A percentile compares a stretch with the other conserved stretches of the same genome.
These are phyloP conservation scores for Athelia psychrophila DNA, from an alignment of 1,284 basidiomycete genomes.

Conservation along the genomic window DNA sequence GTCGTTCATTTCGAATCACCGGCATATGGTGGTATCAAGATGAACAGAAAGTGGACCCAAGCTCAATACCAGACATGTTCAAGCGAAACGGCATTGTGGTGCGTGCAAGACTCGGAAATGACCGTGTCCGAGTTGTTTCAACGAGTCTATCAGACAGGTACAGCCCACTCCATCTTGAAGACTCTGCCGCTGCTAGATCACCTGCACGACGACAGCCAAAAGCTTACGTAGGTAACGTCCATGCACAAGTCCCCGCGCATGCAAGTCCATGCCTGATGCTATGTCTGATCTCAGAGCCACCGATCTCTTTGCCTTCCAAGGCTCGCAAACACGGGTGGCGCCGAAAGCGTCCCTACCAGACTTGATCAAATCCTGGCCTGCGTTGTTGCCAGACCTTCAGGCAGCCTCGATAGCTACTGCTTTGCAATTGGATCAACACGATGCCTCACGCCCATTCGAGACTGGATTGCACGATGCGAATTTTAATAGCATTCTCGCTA, in stretches of 20 bases:
- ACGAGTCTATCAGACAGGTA: conserved; percentile 56
- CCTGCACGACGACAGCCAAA: conserved; percentile 59
- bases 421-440: conserved; percentile 26
- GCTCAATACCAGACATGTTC: conserved; percentile 71
- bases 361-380: conserved; percentile 66
- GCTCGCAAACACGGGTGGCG: conserved; percentile 47
- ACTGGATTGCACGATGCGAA: conserved; percentile 56
- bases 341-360: conserved; percentile 46
- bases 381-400: conserved; percentile 50
- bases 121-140: conserved; percentile 4
- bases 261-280: conserved; percentile 1
- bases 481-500: conserved; percentile 57
- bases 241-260: neutral
- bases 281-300: conserved; percentile 46
- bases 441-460: conserved; percentile 30
- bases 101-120: conserved; percentile 19
- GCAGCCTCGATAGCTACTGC: conserved; percentile 56
- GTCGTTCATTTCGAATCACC: conserved; percentile 29
- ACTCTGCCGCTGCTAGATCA: conserved; percentile 68
- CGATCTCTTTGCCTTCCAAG: conserved; percentile 77
- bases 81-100: conserved; percentile 64
- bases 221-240: conserved; percentile 49
- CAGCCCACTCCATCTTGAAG: conserved; percentile 67
- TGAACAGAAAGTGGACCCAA: conserved; percentile 34
- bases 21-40: conserved; percentile 72